A percentile compares a stretch with the other conserved stretches of the same genome.
These are phyloP conservation scores for Aegilops bicornis DNA, from an alignment of 176 grass and related monocot species.

Conservation along the genomic window DNA sequence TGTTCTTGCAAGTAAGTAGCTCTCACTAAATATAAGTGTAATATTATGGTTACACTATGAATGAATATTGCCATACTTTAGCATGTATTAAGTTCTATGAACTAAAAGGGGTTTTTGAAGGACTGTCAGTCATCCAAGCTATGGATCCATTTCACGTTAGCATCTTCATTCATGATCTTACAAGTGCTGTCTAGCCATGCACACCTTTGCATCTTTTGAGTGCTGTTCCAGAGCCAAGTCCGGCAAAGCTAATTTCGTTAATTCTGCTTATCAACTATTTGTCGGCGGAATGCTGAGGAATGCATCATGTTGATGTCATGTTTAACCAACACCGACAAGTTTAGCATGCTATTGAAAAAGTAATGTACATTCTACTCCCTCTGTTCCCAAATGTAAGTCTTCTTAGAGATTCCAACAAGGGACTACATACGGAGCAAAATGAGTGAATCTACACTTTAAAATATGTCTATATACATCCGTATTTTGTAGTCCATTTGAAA, in stretches of 20 bases:
- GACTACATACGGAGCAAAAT: no score
- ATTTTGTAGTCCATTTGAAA: no score
- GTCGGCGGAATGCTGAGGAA: background rate
- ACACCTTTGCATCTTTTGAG: background rate
- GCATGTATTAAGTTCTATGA: background rate
- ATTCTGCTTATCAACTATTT: background rate
- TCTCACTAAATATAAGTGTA: background rate
- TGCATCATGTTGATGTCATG: constrained; percentile 4
- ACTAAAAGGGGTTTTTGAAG: background rate
- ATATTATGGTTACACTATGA: background rate
- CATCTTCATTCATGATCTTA: background rate
- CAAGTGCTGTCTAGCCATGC: background rate
- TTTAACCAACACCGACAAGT: background rate
- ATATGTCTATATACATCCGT: no score
- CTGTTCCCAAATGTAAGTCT: no score
- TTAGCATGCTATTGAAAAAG: no score
- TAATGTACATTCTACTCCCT: background rate
- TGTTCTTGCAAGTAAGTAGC: constrained; percentile 90
- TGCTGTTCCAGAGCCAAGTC: background rate
- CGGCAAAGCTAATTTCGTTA: background rate
- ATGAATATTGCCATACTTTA: constrained; percentile 15
- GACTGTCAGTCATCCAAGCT: background rate
- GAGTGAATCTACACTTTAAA: no score
- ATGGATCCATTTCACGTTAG: background rate
- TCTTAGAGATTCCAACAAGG: no score